Conservation (phyloP, 2,329 filamentous ascomycete species). For the Fusarium sp. region DNA sequence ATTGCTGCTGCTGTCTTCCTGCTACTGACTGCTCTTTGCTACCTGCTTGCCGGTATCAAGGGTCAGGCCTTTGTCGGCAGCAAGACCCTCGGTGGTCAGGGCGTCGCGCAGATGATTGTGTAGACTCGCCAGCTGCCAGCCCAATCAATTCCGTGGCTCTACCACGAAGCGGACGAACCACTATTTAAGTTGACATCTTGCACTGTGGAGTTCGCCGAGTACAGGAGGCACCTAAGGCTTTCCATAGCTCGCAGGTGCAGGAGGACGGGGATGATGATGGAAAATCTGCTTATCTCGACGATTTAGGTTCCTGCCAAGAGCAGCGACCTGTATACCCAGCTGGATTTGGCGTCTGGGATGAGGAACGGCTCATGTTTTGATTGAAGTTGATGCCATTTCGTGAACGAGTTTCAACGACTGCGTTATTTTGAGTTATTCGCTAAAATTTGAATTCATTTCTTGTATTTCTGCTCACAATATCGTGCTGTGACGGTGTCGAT, state of each 20-base stretch:
- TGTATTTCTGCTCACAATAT: background rate
- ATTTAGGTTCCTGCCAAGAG: constrained; percentile 39
- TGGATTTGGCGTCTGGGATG: constrained; percentile 46
- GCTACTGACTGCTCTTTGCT: constrained; percentile 80
- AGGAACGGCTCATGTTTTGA: constrained; percentile 42
- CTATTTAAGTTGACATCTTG: background rate
- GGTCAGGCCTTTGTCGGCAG: constrained; percentile 89
- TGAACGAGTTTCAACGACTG: constrained; percentile 20
- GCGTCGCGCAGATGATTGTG: constrained; percentile 98
- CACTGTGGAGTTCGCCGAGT: background rate
- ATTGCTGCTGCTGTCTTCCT: constrained; percentile 89
- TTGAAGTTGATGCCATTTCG: constrained; percentile 36
- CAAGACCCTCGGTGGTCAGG: constrained; percentile 94
- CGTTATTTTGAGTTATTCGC: constrained; percentile 27
- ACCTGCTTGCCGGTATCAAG: constrained; percentile 80
- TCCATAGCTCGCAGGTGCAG: background rate
- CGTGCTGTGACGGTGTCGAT: background rate
- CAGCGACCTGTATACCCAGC: constrained; percentile 43
- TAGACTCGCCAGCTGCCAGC: constrained; percentile 52
- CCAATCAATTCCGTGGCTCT: background rate
- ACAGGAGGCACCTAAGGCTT: background rate
- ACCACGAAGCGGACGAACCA: background rate
- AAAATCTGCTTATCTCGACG: constrained; percentile 32
- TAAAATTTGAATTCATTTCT: constrained; percentile 21
- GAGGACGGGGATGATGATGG: constrained; percentile 9